Conservation (phyloP, 805 yeast genomes). For the Hanseniaspora hatyaiensis region DNA sequence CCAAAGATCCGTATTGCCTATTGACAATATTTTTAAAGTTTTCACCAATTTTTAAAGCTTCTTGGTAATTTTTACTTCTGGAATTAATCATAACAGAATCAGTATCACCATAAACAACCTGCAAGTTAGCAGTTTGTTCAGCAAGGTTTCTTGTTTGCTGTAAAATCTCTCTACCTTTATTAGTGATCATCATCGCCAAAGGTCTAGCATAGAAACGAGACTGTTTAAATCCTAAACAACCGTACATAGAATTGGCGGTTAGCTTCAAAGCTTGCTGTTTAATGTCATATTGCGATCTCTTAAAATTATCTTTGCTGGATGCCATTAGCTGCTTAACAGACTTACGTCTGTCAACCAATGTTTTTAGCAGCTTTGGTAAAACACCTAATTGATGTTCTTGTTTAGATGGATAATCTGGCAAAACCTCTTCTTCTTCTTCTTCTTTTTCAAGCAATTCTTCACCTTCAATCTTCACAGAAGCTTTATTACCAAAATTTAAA, state of each 20-base stretch:
- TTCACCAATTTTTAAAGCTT: constrained; percentile 73
- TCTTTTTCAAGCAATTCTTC: constrained; percentile 18
- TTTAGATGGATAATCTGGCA: constrained; percentile 57
- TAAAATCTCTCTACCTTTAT: constrained; percentile 88
- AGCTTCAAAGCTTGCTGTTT: constrained; percentile 91
- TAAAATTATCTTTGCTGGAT: constrained; percentile 51
- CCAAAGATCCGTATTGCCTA: constrained; percentile 74
- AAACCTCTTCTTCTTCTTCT: constrained; percentile 39
- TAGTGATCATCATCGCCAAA: constrained; percentile 87
- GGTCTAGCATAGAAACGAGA: constrained; percentile 95
- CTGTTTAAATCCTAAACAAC: constrained; percentile 85
- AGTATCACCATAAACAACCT: constrained; percentile 95
- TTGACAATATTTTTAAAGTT: constrained; percentile 77
- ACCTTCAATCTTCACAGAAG: constrained; percentile 24
- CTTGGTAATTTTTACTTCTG: constrained; percentile 52
- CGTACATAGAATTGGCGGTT: constrained; percentile 99
- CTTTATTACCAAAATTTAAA: constrained; percentile 4
- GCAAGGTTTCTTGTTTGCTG: constrained; percentile 89
- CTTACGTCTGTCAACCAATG: constrained; percentile 79
- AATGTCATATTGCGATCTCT: constrained; percentile 78
- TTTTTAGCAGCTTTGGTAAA: constrained; percentile 69
- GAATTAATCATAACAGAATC: constrained; percentile 98
- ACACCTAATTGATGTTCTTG: constrained; percentile 59
- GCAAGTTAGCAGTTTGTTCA: constrained; percentile 55
- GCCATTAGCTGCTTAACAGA: constrained; percentile 82